phyloP scores from a whole-genome alignment of 495 filamentous ascomycete species.

The Lepraria neglecta region DNA sequence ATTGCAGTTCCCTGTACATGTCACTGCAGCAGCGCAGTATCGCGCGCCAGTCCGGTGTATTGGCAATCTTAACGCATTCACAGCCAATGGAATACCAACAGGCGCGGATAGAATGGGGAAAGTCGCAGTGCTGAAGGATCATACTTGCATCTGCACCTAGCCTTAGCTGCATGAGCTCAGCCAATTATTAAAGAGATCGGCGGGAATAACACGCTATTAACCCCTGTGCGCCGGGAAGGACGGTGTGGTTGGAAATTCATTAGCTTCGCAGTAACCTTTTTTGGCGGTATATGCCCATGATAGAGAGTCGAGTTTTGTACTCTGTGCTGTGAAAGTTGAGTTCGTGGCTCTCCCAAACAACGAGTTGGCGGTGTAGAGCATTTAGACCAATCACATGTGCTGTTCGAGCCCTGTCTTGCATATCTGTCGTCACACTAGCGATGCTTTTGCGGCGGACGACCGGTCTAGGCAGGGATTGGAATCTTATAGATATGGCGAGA shows the following conservation, averaged over 20 bases:
- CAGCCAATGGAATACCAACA: neutral
- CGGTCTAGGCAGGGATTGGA: neutral
- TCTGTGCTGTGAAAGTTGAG: neutral
- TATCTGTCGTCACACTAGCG: neutral
- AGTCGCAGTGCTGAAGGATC: neutral
- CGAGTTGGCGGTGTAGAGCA: neutral
- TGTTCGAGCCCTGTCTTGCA: neutral
- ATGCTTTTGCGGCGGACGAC: neutral
- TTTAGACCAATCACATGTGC: neutral
- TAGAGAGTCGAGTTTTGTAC: neutral
- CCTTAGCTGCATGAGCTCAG: neutral
- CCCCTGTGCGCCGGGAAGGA: slow-evolving; percentile 1
- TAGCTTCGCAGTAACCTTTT: neutral
- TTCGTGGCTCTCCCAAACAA: neutral
- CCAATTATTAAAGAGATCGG: no score
- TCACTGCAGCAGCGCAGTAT: neutral
- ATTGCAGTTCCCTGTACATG: neutral
- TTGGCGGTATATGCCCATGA: neutral
- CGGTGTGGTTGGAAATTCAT: neutral
- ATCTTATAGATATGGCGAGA: neutral
- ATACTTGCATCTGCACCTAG: neutral
- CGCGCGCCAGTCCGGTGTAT: slow-evolving; percentile 7
- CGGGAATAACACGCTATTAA: neutral
- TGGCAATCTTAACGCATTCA: neutral
- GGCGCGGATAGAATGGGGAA: neutral